phyloP scores from a whole-genome alignment of 2,329 filamentous ascomycete genomes.

The Penicillium expansum region DNA sequence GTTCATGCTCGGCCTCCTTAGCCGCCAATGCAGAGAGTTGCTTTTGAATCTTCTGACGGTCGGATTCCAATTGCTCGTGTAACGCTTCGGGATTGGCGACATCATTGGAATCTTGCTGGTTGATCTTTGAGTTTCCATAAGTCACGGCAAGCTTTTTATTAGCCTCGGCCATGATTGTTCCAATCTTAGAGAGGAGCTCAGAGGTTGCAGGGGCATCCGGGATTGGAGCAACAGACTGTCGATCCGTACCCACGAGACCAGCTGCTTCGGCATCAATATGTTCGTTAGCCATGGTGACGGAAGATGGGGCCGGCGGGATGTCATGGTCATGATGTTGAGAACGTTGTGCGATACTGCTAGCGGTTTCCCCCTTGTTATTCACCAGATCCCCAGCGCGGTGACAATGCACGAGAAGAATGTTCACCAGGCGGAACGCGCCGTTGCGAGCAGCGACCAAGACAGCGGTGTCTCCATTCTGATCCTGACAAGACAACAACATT shows the following conservation, averaged over 20 bases:
- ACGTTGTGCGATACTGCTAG: slow-evolving; percentile 76
- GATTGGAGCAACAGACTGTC: slow-evolving; percentile 29
- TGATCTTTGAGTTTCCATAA: slow-evolving; percentile 62
- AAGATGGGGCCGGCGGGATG: slow-evolving; percentile 68
- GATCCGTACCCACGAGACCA: slow-evolving; percentile 30
- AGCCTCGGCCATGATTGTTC: slow-evolving; percentile 67
- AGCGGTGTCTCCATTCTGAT: slow-evolving; percentile 86
- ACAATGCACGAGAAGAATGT: slow-evolving; percentile 68
- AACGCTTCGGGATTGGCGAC: slow-evolving; percentile 43
- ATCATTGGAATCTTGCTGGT: slow-evolving; percentile 51
- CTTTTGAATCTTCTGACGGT: slow-evolving; percentile 44
- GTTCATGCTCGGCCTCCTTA: slow-evolving; percentile 38
- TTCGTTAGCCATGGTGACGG: slow-evolving; percentile 47
- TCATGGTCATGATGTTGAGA: slow-evolving; percentile 67
- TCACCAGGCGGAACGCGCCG: slow-evolving; percentile 72
- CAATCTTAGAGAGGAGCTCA: slow-evolving; percentile 66
- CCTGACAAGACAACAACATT: slow-evolving; percentile 74
- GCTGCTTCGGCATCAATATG: slow-evolving; percentile 31
- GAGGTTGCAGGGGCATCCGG: slow-evolving; percentile 60
- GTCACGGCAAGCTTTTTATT: slow-evolving; percentile 63
- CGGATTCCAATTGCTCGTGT: slow-evolving; percentile 43
- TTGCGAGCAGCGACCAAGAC: slow-evolving; percentile 85
- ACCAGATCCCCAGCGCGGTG: slow-evolving; percentile 73
- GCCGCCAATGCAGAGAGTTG: slow-evolving; percentile 37
- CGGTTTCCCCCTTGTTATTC: slow-evolving; percentile 78